phyloP scores from a whole-genome alignment of 345 rosid genomes.

The Adansonia digitata region DNA sequence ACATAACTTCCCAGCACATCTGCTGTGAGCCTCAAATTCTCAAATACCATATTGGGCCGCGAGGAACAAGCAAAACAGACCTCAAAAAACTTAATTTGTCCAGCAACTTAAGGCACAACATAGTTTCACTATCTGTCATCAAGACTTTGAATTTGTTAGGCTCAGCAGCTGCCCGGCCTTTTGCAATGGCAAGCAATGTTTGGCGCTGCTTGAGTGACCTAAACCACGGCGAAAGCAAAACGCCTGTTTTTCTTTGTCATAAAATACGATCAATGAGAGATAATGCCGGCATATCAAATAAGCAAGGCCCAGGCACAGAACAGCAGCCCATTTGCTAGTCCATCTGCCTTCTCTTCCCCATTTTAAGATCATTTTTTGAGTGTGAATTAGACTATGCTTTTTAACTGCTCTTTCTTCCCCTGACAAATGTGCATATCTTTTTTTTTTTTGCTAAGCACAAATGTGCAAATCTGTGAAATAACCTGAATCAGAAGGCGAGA shows the following conservation, averaged over 20 bases:
- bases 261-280: constrained; percentile 1
- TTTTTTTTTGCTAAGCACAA: no score
- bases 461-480: constrained; percentile 73
- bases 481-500: constrained; percentile 36
- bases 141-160: constrained; percentile 20
- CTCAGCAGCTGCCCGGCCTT: constrained; percentile 65
- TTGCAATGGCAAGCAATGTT: constrained; percentile 64
- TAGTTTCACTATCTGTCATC: constrained; percentile 25
- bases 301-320: constrained; percentile 77
- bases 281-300: constrained; percentile 66
- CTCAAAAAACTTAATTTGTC: constrained; percentile 50
- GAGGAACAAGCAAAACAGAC: constrained; percentile 72
- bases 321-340: constrained; percentile 59
- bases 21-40: constrained; percentile 56
- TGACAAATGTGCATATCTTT: constrained; percentile 72
- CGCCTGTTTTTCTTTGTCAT: constrained; percentile 13
- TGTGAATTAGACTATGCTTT: constrained; percentile 55
- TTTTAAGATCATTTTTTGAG: constrained; percentile 42
- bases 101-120: constrained; percentile 41
- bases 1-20: no score
- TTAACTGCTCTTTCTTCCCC: constrained; percentile 64
- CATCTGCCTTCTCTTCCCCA: constrained; percentile 62
- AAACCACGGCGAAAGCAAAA: constrained; percentile 41
- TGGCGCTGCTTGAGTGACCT: constrained; percentile 77
- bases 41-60: constrained; percentile 50